These are phyloP conservation scores for Phyllosticta citribraziliensis DNA, from an alignment of 2,329 filamentous ascomycete species.

Conservation along the genomic window DNA sequence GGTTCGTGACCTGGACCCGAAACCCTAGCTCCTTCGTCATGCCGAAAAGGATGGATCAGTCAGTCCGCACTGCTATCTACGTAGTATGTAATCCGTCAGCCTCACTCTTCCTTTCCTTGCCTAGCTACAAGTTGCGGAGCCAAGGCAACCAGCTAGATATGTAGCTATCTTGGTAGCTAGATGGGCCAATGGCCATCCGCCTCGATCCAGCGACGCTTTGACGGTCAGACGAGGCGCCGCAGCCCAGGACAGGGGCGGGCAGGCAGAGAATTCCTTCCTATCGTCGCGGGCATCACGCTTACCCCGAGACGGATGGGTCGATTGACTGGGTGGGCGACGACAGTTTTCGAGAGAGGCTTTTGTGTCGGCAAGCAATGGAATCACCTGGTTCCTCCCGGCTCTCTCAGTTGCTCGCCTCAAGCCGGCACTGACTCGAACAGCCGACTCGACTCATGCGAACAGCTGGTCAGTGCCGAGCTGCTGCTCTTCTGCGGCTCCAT, in stretches of 20 bases:
- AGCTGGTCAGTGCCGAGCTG: background rate
- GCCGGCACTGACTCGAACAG: background rate
- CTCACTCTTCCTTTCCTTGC: background rate
- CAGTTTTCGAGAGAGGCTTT: too few relatives aligned
- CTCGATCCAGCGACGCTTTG: background rate
- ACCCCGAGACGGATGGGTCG: too few relatives aligned
- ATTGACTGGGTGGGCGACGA: background rate
- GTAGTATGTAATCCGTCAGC: background rate
- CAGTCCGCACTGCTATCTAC: background rate
- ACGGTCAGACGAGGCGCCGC: too few relatives aligned
- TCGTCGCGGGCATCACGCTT: too few relatives aligned
- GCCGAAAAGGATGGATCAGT: background rate
- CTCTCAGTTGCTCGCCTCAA: background rate
- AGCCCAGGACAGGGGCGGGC: too few relatives aligned
- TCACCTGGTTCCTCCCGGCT: background rate
- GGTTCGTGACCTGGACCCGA: background rate
- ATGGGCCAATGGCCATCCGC: background rate
- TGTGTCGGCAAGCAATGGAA: background rate
- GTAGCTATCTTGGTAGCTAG: too few relatives aligned
- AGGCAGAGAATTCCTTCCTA: too few relatives aligned
- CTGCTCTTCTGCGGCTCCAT: background rate
- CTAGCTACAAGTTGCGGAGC: background rate
- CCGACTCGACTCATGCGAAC: background rate
- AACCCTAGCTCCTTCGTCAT: background rate
- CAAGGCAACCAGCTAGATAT: background rate